Evolutionary conservation across 306 rosid species (phyloP).

Genomic region (Cucurbita pepo): DNA sequence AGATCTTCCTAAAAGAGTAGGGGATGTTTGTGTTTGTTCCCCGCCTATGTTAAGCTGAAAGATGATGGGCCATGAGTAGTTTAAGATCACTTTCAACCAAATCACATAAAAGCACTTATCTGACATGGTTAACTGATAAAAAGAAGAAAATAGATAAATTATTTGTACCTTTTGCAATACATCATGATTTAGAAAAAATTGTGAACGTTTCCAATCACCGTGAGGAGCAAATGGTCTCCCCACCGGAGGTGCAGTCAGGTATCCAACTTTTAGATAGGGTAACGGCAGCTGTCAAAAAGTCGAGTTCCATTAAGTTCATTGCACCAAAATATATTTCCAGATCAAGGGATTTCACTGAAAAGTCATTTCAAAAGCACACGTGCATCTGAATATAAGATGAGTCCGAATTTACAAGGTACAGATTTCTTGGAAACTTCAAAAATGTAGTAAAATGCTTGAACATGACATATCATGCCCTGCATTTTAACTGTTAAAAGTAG

Average conservation of each 20-base stretch:
- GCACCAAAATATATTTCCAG: slow-evolving; percentile 4
- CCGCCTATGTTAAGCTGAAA: slow-evolving; percentile 48
- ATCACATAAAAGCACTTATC: not conserved
- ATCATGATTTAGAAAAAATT: slow-evolving; percentile 70
- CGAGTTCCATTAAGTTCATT: slow-evolving; percentile 15
- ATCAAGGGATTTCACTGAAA: slow-evolving; percentile 4
- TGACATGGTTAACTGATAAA: not conserved
- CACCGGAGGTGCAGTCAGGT: slow-evolving; percentile 80
- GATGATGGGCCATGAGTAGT: not conserved
- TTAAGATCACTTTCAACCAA: not conserved
- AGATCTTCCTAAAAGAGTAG: slow-evolving; percentile 37
- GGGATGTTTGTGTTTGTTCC: slow-evolving; percentile 27
- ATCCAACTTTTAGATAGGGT: slow-evolving; percentile 83
- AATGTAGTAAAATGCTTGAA: not conserved
- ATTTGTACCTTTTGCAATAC: slow-evolving; percentile 69
- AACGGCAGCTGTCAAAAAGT: slow-evolving; percentile 65
- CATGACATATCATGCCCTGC: not conserved
- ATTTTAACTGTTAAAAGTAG: not conserved
- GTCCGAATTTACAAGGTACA: not conserved
- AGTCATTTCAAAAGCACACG: not conserved
- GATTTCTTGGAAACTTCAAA: not conserved
- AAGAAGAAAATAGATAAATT: not conserved
- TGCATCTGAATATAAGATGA: not conserved
- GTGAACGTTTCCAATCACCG: slow-evolving; percentile 88
- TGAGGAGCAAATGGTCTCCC: slow-evolving; percentile 77